Evolutionary conservation across 495 filamentous ascomycete genomes (phyloP).

Genomic region (Penicillium nucicola): DNA sequence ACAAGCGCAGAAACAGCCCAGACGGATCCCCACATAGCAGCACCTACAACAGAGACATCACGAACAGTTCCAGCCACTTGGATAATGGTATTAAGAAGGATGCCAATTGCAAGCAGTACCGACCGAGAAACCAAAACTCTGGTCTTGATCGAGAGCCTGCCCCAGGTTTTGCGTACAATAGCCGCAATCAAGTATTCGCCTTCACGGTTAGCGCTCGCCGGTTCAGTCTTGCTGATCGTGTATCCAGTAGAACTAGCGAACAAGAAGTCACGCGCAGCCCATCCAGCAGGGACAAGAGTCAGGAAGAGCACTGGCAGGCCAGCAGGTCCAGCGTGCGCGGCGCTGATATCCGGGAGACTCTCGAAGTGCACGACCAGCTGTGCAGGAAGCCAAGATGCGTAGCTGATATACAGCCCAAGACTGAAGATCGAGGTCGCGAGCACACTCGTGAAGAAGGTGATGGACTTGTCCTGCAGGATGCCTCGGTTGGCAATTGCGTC

Average conservation of each 20-base stretch:
- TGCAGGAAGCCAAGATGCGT: constrained; percentile 61
- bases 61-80: constrained; percentile 58
- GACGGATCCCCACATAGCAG: constrained; percentile 63
- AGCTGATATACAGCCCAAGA: constrained; percentile 60
- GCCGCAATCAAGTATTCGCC: constrained; percentile 60
- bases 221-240: constrained; percentile 44
- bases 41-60: constrained; percentile 65
- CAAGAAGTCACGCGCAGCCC: constrained; percentile 67
- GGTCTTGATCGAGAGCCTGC: constrained; percentile 58
- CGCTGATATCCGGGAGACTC: constrained; percentile 58
- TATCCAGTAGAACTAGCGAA: constrained; percentile 64
- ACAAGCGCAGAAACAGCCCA: constrained; percentile 63
- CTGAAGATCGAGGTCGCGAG: constrained; percentile 67
- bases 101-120: constrained; percentile 51
- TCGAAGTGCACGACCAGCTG: constrained; percentile 69
- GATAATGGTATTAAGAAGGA: constrained; percentile 61
- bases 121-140: constrained; percentile 66
- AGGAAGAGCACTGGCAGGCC: constrained; percentile 46
- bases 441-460: constrained; percentile 60
- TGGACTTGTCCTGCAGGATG: constrained; percentile 62
- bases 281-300: constrained; percentile 60
- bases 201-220: constrained; percentile 51
- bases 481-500: constrained; percentile 57
- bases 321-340: constrained; percentile 55
- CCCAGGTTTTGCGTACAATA: constrained; percentile 45